Evolutionary conservation across 768 basidiomycete genomes (phyloP).

Genomic region (Boletus insuetus): DNA sequence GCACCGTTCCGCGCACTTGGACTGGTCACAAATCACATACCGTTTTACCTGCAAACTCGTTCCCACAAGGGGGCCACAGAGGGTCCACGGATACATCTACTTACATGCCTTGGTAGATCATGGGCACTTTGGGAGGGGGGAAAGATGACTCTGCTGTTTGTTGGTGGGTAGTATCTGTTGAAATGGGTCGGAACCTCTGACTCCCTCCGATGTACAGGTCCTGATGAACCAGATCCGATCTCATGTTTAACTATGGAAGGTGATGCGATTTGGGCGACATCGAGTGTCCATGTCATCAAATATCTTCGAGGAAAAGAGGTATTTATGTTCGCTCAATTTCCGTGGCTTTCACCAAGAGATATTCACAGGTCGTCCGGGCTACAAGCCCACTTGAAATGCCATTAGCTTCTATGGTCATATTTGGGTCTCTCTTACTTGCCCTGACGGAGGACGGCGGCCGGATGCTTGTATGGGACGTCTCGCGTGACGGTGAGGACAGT

Average conservation of each 20-base stretch:
- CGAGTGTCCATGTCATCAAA: slow-evolving; percentile 66
- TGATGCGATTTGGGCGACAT: slow-evolving; percentile 80
- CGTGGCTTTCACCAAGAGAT: slow-evolving; percentile 2
- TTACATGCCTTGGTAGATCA: slow-evolving; percentile 83
- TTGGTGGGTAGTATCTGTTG: slow-evolving; percentile 55
- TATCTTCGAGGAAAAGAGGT: slow-evolving; percentile 91
- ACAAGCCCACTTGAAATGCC: slow-evolving; percentile 61
- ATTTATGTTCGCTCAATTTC: background rate
- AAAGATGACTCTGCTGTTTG: slow-evolving; percentile 89
- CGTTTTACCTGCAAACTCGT: slow-evolving; percentile 83
- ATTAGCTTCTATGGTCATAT: slow-evolving; percentile 67
- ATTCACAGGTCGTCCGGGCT: slow-evolving; percentile 46
- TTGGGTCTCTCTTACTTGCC: slow-evolving; percentile 78
- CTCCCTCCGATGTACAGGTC: slow-evolving; percentile 48
- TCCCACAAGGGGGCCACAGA: slow-evolving; percentile 82
- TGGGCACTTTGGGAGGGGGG: slow-evolving; percentile 98
- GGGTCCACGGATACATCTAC: slow-evolving; percentile 76
- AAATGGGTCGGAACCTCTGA: background rate
- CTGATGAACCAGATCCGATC: slow-evolving; percentile 75
- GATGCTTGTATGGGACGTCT: slow-evolving; percentile 77
- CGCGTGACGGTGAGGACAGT: slow-evolving; percentile 49
- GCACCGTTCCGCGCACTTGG: slow-evolving; percentile 96
- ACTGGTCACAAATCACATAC: slow-evolving; percentile 85
- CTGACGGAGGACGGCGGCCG: slow-evolving; percentile 75
- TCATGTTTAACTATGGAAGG: slow-evolving; percentile 77